phyloP scores from a whole-genome alignment of 768 basidiomycete genomes.

The Daedaleopsis nitida region DNA sequence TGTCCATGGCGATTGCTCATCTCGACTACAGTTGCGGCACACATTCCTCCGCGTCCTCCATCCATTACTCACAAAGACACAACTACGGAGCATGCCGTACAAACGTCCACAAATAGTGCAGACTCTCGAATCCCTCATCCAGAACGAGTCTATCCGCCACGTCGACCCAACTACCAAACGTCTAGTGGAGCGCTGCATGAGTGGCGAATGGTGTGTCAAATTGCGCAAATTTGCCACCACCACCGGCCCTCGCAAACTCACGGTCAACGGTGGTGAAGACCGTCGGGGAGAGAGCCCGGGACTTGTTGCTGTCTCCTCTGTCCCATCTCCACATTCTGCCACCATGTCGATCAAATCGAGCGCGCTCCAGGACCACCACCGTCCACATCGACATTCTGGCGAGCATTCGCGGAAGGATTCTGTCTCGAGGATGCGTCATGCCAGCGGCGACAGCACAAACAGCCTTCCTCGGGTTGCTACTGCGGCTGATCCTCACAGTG shows the following conservation, averaged over 20 bases:
- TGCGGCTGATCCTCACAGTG: conserved; percentile 2
- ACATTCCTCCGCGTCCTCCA: conserved; percentile 97
- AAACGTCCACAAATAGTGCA: conserved; percentile 90
- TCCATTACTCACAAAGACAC: conserved; percentile 92
- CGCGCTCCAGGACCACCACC: conserved; percentile 19
- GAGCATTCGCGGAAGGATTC: conserved; percentile 7
- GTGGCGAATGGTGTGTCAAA: conserved; percentile 84
- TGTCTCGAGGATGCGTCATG: conserved; percentile 20
- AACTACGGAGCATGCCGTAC: conserved; percentile 82
- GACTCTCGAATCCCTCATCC: conserved; percentile 75
- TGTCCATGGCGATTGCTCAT: neutral
- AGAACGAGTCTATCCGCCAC: conserved; percentile 76
- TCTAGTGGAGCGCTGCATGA: conserved; percentile 88
- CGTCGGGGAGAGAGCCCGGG: conserved; percentile 44
- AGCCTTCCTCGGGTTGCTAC: conserved; percentile 31
- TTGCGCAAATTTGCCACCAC: conserved; percentile 44
- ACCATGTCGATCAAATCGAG: conserved; percentile 43
- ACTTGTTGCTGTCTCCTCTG: conserved; percentile 43
- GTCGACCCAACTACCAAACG: conserved; percentile 86
- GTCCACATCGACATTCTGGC: neutral
- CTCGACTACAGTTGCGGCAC: conserved; percentile 69
- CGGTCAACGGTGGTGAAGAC: conserved; percentile 29
- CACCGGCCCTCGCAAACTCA: conserved; percentile 27
- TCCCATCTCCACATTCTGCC: conserved; percentile 35
- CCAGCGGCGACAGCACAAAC: conserved; percentile 33